phyloP scores from a whole-genome alignment of 306 rosid species.

The peach (Prunus persica) region Prunus_persica_NCBIv2 NC_034014.1:30058001-30058500 shows the following conservation, averaged over 20 bases:
- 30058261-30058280: not conserved
- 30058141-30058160: too few relatives aligned
- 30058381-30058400: not conserved
- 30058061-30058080: conserved; percentile 3
- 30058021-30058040: conserved; percentile 63
- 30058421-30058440: not conserved
- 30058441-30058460: too few relatives aligned
- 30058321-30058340: too few relatives aligned
- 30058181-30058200: too few relatives aligned
- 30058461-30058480: not conserved
- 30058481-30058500: not conserved
- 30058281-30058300: not conserved
- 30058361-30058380: not conserved
- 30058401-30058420: too few relatives aligned
- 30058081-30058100: not conserved
- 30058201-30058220: too few relatives aligned
- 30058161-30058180: too few relatives aligned
- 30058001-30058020: conserved; percentile 87
- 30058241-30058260: too few relatives aligned
- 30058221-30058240: too few relatives aligned
- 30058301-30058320: not conserved
- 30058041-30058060: conserved; percentile 92
- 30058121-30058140: not conserved
- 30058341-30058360: not conserved
- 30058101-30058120: not conserved